These are phyloP conservation scores for Fusarium odoratissimum DNA, from an alignment of 2,329 filamentous ascomycete genomes.

Conservation along the genomic window DNA sequence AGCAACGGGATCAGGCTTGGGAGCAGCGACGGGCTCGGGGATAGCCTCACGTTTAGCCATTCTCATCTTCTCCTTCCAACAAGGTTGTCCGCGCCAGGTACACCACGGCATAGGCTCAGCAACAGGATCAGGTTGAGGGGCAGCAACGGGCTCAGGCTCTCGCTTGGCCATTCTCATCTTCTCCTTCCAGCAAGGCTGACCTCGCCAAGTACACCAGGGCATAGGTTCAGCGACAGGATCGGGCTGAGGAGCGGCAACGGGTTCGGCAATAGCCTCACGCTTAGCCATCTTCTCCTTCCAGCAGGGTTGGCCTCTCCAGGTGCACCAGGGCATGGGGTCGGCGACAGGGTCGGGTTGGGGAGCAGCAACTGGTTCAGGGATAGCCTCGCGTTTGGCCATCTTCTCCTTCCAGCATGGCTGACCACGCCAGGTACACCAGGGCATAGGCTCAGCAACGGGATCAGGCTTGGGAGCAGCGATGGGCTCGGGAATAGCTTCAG, in stretches of 20 bases:
- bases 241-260: not conserved
- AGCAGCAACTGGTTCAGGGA: not conserved
- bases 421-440: constrained; percentile 53
- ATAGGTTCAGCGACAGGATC: constrained; percentile 1
- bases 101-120: constrained; percentile 45
- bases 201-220: constrained; percentile 51
- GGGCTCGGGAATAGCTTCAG: too few relatives aligned
- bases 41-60: constrained; percentile 4
- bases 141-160: not conserved
- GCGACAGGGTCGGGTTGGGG: not conserved
- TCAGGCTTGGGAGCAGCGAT: too few relatives aligned
- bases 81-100: constrained; percentile 52
- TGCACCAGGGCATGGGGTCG: constrained; percentile 15
- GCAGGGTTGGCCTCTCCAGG: constrained; percentile 6
- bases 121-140: not conserved
- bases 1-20: constrained; percentile 1
- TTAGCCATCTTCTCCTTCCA: constrained; percentile 15
- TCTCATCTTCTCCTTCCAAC: constrained; percentile 53
- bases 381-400: too few relatives aligned
- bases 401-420: constrained; percentile 56
- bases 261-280: not conserved
- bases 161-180: constrained; percentile 37
- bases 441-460: constrained; percentile 6
- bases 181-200: constrained; percentile 55
- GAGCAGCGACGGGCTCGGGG: not conserved